Percentiles rank a stretch among this genome's conserved stretches.
Evolutionary conservation across 345 rosid species (phyloP).

Genomic region (Populus pruinosa): DNA sequence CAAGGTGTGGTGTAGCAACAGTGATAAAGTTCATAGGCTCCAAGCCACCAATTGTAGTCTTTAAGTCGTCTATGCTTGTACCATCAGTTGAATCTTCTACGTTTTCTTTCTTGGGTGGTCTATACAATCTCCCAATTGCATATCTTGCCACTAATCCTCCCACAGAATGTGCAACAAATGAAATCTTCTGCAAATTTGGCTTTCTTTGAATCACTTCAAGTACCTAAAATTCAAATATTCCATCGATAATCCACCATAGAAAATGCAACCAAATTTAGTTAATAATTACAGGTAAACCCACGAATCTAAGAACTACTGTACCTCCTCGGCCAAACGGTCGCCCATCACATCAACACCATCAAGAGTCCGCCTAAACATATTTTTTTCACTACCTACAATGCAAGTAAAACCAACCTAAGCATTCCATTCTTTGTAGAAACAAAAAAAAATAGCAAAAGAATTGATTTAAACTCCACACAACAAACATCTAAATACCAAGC

Average conservation of each 20-base stretch:
- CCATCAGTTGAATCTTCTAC: slow-evolving; percentile 22
- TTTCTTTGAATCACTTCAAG: slow-evolving; percentile 64
- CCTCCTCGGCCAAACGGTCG: slow-evolving; percentile 84
- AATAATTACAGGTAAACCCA: not conserved
- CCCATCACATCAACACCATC: slow-evolving; percentile 99
- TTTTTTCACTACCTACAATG: slow-evolving; percentile 74
- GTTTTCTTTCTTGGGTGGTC: slow-evolving; percentile 41
- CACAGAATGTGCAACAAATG: slow-evolving; percentile 88
- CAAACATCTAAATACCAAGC: not conserved
- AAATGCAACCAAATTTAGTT: not conserved
- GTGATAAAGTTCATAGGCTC: slow-evolving; percentile 86
- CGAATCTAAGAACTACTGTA: slow-evolving; percentile 14
- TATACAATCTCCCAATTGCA: slow-evolving; percentile 83
- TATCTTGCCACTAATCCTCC: slow-evolving; percentile 94
- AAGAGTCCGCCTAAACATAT: slow-evolving; percentile 53
- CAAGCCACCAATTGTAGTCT: slow-evolving; percentile 70
- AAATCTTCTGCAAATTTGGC: slow-evolving; percentile 69
- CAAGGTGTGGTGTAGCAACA: slow-evolving; percentile 97
- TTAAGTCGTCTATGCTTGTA: slow-evolving; percentile 24
- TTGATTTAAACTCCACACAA: not conserved
- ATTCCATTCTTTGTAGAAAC: not conserved
- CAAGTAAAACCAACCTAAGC: not conserved
- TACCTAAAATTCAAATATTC: slow-evolving; percentile 45
- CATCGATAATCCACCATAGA: not conserved
- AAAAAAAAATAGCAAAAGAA: not conserved